These are phyloP conservation scores for Sugiyamaella americana DNA, from an alignment of 805 yeast species.

Conservation along the genomic window DNA sequence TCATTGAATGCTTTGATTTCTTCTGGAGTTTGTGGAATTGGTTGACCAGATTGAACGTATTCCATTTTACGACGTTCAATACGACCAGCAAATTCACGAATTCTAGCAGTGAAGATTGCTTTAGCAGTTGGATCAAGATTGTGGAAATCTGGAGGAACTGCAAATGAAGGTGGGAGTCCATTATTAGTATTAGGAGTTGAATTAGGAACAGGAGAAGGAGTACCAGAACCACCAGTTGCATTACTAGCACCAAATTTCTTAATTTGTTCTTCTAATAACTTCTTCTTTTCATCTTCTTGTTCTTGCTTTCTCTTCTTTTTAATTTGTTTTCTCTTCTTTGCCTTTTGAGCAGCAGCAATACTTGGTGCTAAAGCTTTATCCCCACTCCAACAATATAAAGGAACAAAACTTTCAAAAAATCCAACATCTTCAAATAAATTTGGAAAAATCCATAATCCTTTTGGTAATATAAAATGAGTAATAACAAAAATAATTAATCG, in stretches of 20 bases:
- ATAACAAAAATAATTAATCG: slow-evolving; percentile 64
- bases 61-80: slow-evolving; percentile 1
- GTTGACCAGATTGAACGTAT: background rate
- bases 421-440: slow-evolving; percentile 95
- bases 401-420: slow-evolving; percentile 83
- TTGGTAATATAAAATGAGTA: slow-evolving; percentile 51
- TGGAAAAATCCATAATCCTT: slow-evolving; percentile 95
- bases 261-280: background rate
- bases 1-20: background rate
- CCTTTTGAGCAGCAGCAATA: background rate
- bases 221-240: background rate
- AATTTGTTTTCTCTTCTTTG: slow-evolving; percentile 13
- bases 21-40: background rate
- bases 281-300: slow-evolving; percentile 3
- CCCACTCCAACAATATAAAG: slow-evolving; percentile 80
- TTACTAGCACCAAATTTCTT: background rate
- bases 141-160: background rate
- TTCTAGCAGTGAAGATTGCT: background rate
- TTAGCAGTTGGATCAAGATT: background rate
- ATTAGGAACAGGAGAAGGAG: background rate
- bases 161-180: background rate
- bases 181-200: background rate
- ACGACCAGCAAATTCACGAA: slow-evolving; percentile 1
- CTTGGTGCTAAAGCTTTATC: slow-evolving; percentile 11
- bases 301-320: slow-evolving; percentile 18